Evolutionary conservation across 2,329 filamentous ascomycete species (phyloP).

Genomic region (Cladorrhinum sp.): DNA sequence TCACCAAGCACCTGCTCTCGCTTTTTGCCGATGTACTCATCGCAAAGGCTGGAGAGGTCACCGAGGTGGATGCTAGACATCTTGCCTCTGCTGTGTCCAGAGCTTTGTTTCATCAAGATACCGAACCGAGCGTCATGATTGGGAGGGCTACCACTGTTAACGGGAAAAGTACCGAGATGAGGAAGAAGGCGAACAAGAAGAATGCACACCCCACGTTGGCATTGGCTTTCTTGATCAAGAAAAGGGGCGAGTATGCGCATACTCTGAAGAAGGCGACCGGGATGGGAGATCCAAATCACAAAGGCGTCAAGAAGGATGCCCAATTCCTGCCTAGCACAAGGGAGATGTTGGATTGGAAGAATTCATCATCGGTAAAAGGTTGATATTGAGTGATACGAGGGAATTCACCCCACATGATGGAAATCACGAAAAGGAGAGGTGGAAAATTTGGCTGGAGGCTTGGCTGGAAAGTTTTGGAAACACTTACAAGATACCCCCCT

Average conservation of each 20-base stretch:
- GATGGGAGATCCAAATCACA: neutral
- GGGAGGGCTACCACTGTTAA: neutral
- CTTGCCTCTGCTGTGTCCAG: conserved; percentile 22
- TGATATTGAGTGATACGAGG: neutral
- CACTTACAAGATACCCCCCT: neutral
- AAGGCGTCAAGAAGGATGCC: neutral
- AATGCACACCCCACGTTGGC: conserved; percentile 26
- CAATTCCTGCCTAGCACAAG: conserved; percentile 26
- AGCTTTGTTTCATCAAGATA: conserved; percentile 25
- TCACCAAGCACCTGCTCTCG: conserved; percentile 25
- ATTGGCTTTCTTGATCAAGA: conserved; percentile 27
- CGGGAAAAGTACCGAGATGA: neutral
- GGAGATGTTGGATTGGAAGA: conserved; percentile 29
- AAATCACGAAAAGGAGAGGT: neutral
- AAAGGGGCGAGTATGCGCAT: conserved; percentile 25
- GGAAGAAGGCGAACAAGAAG: conserved; percentile 11
- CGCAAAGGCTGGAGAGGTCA: conserved; percentile 1
- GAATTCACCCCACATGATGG: no score
- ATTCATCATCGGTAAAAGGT: neutral
- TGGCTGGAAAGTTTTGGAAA: no score
- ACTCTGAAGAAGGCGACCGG: conserved; percentile 8
- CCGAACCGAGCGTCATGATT: conserved; percentile 1
- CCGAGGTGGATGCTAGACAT: conserved; percentile 23
- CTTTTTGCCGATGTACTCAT: conserved; percentile 25
- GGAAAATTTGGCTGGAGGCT: neutral